Conservation (phyloP, 2,329 filamentous ascomycete species). For the Dissoconium aciculare region DNA sequence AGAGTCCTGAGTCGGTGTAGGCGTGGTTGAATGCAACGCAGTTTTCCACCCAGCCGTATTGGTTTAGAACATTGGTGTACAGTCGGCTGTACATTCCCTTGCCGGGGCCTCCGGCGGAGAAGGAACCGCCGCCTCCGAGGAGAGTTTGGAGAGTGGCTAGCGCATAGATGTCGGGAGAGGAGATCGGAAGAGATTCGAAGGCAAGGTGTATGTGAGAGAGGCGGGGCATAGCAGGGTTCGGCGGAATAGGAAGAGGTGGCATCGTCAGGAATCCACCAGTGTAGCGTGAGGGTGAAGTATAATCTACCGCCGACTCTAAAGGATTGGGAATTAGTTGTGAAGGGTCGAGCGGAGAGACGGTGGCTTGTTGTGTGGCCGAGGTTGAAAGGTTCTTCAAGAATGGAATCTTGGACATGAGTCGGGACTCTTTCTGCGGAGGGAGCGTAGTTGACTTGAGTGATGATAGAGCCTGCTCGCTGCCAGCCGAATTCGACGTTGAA, state of each 20-base stretch:
- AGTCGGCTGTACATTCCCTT: slow-evolving; percentile 99
- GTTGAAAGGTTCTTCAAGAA: slow-evolving; percentile 83
- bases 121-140: slow-evolving; percentile 87
- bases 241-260: slow-evolving; percentile 61
- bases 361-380: slow-evolving; percentile 49
- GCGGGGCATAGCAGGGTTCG: slow-evolving; percentile 60
- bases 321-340: slow-evolving; percentile 29
- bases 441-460: slow-evolving; percentile 19
- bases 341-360: slow-evolving; percentile 39
- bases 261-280: slow-evolving; percentile 87
- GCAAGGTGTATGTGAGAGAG: slow-evolving; percentile 90
- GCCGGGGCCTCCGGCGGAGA: slow-evolving; percentile 87
- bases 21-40: slow-evolving; percentile 95
- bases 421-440: slow-evolving; percentile 42
- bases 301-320: slow-evolving; percentile 37
- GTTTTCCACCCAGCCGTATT: slow-evolving; percentile 92
- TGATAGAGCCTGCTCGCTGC: slow-evolving; percentile 17
- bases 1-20: slow-evolving; percentile 89
- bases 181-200: slow-evolving; percentile 87
- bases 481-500: slow-evolving; percentile 19
- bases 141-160: slow-evolving; percentile 90
- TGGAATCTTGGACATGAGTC: slow-evolving; percentile 66
- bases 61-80: slow-evolving; percentile 95
- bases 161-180: slow-evolving; percentile 85
- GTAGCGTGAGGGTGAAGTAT: slow-evolving; percentile 59